A percentile compares a stretch with the other conserved stretches of the same genome.
These are phyloP conservation scores for Quercus mongolica DNA, from an alignment of 306 rosid species.

Conservation along the genomic window DNA sequence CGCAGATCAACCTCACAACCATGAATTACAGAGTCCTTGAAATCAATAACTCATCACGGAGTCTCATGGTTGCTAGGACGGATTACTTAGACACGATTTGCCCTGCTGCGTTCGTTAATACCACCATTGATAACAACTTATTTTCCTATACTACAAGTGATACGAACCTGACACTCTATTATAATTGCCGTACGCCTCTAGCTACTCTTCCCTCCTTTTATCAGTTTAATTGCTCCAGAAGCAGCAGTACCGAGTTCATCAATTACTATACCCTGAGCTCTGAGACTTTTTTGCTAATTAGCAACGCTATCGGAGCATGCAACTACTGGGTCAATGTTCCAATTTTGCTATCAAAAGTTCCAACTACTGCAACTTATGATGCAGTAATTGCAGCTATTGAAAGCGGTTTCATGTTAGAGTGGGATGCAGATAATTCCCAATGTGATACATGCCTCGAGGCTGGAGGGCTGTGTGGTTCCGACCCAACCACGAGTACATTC, in stretches of 20 bases:
- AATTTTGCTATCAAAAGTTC: slow-evolving; percentile 25
- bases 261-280: too few species aligned
- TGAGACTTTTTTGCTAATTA: too few species aligned
- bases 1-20: slow-evolving; percentile 13
- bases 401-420: slow-evolving; percentile 40
- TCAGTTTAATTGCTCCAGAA: too few species aligned
- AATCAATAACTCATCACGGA: neutral
- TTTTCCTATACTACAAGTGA: slow-evolving; percentile 18
- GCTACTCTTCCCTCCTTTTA: too few species aligned
- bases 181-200: too few species aligned
- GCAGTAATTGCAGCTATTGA: slow-evolving; percentile 28
- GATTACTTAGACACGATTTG: slow-evolving; percentile 40
- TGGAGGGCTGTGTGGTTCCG: slow-evolving; percentile 50
- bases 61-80: slow-evolving; percentile 33
- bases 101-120: slow-evolving; percentile 21
- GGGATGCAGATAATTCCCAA: slow-evolving; percentile 37
- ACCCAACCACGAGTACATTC: slow-evolving; percentile 27
- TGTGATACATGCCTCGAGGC: slow-evolving; percentile 39
- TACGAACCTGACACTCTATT: slow-evolving; percentile 29
- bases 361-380: neutral
- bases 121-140: slow-evolving; percentile 7
- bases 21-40: slow-evolving; percentile 32
- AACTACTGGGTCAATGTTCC: slow-evolving; percentile 18
- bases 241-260: too few species aligned
- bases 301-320: neutral